Conservation (phyloP, 208 protist species). For the Plasmodiophora brassicae region DNA sequence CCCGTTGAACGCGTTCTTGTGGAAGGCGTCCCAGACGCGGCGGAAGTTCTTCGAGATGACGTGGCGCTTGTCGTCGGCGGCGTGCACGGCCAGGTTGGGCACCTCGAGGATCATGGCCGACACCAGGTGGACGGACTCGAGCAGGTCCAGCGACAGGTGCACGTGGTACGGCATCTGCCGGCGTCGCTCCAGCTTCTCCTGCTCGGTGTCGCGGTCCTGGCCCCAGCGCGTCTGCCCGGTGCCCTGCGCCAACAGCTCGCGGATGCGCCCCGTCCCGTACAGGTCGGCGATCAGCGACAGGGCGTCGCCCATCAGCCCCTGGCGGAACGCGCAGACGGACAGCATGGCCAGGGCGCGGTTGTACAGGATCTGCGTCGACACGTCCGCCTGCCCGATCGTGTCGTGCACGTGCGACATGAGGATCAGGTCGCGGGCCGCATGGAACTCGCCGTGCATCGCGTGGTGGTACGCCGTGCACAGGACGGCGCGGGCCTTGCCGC, state of each 20-base stretch:
- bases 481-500: conserved; percentile 64
- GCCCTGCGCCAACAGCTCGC: conserved; percentile 71
- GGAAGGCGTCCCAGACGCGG: conserved; percentile 63
- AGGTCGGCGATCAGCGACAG: conserved; percentile 69
- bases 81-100: conserved; percentile 48
- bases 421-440: conserved; percentile 72
- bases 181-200: conserved; percentile 66
- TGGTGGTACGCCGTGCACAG: conserved; percentile 72
- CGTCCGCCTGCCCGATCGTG: conserved; percentile 65
- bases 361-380: conserved; percentile 74
- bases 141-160: conserved; percentile 77
- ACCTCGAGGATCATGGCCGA: conserved; percentile 74
- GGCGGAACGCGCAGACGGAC: conserved; percentile 74
- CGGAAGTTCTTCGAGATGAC: conserved; percentile 59
- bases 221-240: conserved; percentile 32
- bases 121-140: conserved; percentile 74
- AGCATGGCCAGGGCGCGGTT: conserved; percentile 75
- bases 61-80: conserved; percentile 49
- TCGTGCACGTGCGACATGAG: conserved; percentile 76
- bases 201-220: conserved; percentile 63
- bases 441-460: conserved; percentile 68
- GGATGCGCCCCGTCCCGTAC: conserved; percentile 48
- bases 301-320: conserved; percentile 65
- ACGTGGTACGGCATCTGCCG: conserved; percentile 76
- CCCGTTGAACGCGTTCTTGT: conserved; percentile 64